These are phyloP conservation scores for Skeletonema potamos DNA, from an alignment of 108 stramenopile genomes.

Conservation along the genomic window DNA sequence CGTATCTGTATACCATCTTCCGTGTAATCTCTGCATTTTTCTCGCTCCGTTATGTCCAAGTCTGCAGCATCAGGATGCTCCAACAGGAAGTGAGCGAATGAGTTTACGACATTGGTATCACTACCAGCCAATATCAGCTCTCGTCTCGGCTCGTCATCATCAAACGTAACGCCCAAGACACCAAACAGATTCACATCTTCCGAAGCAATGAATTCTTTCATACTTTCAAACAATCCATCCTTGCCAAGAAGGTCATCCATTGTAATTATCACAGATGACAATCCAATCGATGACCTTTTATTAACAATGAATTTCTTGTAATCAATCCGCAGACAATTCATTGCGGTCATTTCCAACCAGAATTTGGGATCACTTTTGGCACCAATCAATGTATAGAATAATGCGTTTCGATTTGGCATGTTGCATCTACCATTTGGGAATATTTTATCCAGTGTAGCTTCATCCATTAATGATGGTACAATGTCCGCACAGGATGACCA, in stretches of 20 bases:
- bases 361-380: slow-evolving; percentile 71
- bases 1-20: slow-evolving; percentile 21
- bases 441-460: slow-evolving; percentile 9
- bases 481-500: slow-evolving; percentile 36
- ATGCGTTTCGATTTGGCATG: slow-evolving; percentile 36
- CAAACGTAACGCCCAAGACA: slow-evolving; percentile 16
- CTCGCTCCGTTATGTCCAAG: slow-evolving; percentile 22
- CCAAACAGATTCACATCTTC: slow-evolving; percentile 32
- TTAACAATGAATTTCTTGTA: slow-evolving; percentile 61
- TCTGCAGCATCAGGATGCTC: slow-evolving; percentile 30
- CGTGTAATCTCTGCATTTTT: not conserved
- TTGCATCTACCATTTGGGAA: slow-evolving; percentile 24
- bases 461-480: slow-evolving; percentile 17
- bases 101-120: slow-evolving; percentile 25
- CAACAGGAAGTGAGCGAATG: slow-evolving; percentile 28
- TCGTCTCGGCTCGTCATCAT: slow-evolving; percentile 12
- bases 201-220: slow-evolving; percentile 35
- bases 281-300: slow-evolving; percentile 52
- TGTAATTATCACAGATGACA: slow-evolving; percentile 64
- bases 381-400: slow-evolving; percentile 62
- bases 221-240: slow-evolving; percentile 6
- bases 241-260: slow-evolving; percentile 46
- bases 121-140: slow-evolving; percentile 28
- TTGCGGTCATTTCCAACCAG: slow-evolving; percentile 60
- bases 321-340: slow-evolving; percentile 77